Evolutionary conservation across 352 stramenopile species (phyloP).

Genomic region (Aphanomyces stellatus): DNA sequence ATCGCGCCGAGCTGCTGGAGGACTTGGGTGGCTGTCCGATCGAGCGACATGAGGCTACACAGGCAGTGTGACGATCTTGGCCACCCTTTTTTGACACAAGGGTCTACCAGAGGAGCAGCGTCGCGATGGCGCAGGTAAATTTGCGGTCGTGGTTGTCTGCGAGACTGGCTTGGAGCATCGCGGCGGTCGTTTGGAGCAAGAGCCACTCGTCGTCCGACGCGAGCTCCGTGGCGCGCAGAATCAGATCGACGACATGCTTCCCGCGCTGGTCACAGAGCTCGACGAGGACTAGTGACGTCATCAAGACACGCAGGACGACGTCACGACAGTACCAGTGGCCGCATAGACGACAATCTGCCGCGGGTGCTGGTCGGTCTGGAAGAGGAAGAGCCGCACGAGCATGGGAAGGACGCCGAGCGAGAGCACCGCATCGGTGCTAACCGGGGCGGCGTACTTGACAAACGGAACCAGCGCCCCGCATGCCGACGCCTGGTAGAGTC

Average conservation of each 20-base stretch:
- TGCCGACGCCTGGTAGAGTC: not conserved
- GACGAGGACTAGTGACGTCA: slow-evolving; percentile 10
- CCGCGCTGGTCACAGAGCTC: not conserved
- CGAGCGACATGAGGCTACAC: slow-evolving; percentile 13
- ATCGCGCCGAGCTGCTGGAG: slow-evolving; percentile 1
- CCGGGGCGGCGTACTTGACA: not conserved
- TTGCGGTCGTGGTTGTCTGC: not conserved
- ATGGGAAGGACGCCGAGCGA: slow-evolving; percentile 1
- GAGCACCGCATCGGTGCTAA: not conserved
- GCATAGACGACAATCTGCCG: slow-evolving; percentile 10
- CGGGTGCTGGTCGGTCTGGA: not conserved
- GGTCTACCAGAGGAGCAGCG: slow-evolving; percentile 4
- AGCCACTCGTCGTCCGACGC: slow-evolving; percentile 3
- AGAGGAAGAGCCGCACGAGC: slow-evolving; percentile 9
- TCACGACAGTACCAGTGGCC: not conserved
- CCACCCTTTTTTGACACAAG: too few relatives aligned
- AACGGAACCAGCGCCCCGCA: slow-evolving; percentile 5
- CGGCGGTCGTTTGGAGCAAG: not conserved
- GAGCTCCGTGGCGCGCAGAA: not conserved
- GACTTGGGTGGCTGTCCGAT: slow-evolving; percentile 7
- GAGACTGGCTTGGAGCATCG: not conserved
- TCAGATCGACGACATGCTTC: not conserved
- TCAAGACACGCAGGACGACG: too few relatives aligned
- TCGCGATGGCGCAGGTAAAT: not conserved
- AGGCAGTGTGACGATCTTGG: not conserved